A percentile compares a stretch with the other conserved stretches of the same genome.
Evolutionary conservation across 139 green algal species (phyloP).

Genomic region (Micractinium conductrix): DNA sequence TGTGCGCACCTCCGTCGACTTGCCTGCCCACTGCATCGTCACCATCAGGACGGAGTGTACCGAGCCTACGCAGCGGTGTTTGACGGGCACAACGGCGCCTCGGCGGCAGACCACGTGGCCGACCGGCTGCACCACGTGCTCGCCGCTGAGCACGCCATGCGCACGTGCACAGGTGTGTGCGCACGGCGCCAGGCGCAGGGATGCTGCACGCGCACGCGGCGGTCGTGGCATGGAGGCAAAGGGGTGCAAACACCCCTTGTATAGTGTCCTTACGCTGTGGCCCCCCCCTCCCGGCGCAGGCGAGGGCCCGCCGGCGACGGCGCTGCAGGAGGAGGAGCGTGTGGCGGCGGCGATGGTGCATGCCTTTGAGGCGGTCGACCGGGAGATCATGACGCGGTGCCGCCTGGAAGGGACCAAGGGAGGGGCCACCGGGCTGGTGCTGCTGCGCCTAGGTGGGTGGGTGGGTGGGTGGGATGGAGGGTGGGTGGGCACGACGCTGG

Average conservation of each 20-base stretch:
- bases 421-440: conserved; percentile 71
- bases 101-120: conserved; percentile 64
- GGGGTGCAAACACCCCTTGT: too few species aligned
- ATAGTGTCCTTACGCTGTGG: too few species aligned
- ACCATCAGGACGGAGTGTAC: conserved; percentile 52
- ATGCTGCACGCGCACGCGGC: too few species aligned
- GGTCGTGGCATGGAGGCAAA: too few species aligned
- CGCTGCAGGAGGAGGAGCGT: conserved; percentile 38
- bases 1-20: too few species aligned
- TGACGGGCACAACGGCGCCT: conserved; percentile 76
- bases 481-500: too few species aligned
- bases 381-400: conserved; percentile 62
- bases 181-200: too few species aligned
- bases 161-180: conserved; percentile 33
- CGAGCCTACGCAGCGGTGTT: conserved; percentile 72
- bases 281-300: conserved; percentile 10
- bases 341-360: conserved; percentile 50
- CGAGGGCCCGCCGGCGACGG: conserved; percentile 1
- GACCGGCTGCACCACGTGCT: conserved; percentile 65
- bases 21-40: too few species aligned
- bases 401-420: conserved; percentile 57
- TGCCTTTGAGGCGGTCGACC: conserved; percentile 61
- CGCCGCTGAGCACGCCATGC: conserved; percentile 55
- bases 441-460: conserved; percentile 57
- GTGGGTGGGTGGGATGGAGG: too few species aligned